Evolutionary conservation across 306 rosid genomes (phyloP), one percentile per base, ranked within the genome.

Genomic region (Lathyrus sativus): DNA sequence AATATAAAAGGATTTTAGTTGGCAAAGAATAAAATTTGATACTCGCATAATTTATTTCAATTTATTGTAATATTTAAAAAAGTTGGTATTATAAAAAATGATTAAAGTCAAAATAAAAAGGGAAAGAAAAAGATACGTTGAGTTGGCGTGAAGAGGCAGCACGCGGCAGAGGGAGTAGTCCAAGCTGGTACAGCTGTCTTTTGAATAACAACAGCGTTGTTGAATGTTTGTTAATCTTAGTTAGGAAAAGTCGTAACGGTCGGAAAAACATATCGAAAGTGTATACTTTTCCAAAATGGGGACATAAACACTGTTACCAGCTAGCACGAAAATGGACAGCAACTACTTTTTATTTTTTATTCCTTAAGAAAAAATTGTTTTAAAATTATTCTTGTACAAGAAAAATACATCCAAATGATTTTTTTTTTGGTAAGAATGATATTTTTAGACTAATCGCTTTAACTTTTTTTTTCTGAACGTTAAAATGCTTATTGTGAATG

Each of bases 171-270:
- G 35, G 64, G 41, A 19, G 62, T 28, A 24, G 53, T 37, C 54
- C 76, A 68, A 68, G 67, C 72, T 81, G 82, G 58, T 5, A 37
- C 82, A 74, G 65, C 74, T 77, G 74, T 77, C 49, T 13, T 49
- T 56, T 56, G 37, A 24, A 54, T 24, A 0, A 22, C 4, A 24
- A 2, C 14, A 24, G 12, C 79, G 71, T 68, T 73, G 68, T 73
- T 65, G 62, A 44, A 7, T 37, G 9, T 13, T 45, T 1, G 3
- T 39, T 48, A 10, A 9, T 3, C 3, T 31, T 56, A 17, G 19
- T 17, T 49, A 38, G 24, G 62, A 17, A 68, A 81, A 81, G 79
- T 74, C 42, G 59, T 56, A 78, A 81, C 85, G 80, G 85, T 77
- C 82, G 55, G 43, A 64, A 49, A 14, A 44, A 26, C 29, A 26